phyloP scores from a whole-genome alignment of 108 stramenopile species.

The Mediolabrus comicus region DNA sequence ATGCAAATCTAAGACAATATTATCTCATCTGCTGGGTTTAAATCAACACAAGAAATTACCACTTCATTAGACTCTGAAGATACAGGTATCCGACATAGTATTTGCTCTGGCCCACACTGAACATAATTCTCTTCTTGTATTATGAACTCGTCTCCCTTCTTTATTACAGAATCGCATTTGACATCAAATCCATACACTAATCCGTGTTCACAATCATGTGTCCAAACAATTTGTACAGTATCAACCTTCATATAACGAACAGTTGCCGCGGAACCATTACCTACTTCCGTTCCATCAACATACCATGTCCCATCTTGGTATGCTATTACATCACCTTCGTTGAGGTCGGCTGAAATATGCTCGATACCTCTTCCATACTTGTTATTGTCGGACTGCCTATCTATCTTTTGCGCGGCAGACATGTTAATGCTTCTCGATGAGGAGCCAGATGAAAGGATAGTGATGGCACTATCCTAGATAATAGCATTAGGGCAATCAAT shows the following conservation, averaged over 20 bases:
- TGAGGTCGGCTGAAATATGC: constrained; percentile 61
- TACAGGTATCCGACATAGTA: constrained; percentile 45
- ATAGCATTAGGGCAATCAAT: not conserved
- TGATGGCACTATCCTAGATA: not conserved
- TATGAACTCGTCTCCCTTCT: constrained; percentile 6
- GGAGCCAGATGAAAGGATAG: too few species aligned
- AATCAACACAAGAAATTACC: not conserved
- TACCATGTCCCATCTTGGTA: constrained; percentile 71
- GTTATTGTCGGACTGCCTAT: constrained; percentile 53
- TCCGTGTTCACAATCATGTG: constrained; percentile 84
- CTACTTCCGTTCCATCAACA: constrained; percentile 71
- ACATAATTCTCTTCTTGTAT: constrained; percentile 7
- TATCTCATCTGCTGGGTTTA: not conserved
- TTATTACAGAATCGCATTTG: not conserved
- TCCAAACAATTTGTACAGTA: constrained; percentile 74
- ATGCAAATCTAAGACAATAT: not conserved
- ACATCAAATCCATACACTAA: constrained; percentile 58
- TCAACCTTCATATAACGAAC: constrained; percentile 47
- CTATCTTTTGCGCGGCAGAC: constrained; percentile 26
- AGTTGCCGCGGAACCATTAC: constrained; percentile 30
- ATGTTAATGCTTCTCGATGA: too few species aligned
- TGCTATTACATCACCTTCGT: constrained; percentile 62
- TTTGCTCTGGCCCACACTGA: constrained; percentile 63
- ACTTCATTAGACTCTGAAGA: not conserved
- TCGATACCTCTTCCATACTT: constrained; percentile 62